These are phyloP conservation scores for Pelargonium cotyledonis DNA, from an alignment of 441 rosid genomes.

Conservation along the genomic window DNA sequence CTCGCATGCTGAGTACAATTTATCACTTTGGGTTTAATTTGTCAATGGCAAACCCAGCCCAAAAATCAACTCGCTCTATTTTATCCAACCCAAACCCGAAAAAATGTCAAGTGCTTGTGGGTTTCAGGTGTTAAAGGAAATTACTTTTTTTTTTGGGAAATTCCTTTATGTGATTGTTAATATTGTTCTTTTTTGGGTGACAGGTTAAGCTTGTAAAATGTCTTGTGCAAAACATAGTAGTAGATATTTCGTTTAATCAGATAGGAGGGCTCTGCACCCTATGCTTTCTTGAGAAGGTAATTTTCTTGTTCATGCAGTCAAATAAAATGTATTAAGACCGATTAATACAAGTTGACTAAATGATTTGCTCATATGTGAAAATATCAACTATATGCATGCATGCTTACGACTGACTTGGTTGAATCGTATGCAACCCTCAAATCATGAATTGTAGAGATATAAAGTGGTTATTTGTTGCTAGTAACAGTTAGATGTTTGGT, in stretches of 20 bases:
- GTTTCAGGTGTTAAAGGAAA: neutral
- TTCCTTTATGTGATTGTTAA: slow-evolving; percentile 8
- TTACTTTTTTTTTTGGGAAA: neutral
- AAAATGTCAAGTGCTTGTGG: no score
- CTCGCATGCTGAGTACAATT: no score
- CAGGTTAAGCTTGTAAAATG: slow-evolving; percentile 96
- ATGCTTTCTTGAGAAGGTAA: slow-evolving; percentile 90
- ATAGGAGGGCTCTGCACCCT: slow-evolving; percentile 79
- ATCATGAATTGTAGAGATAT: neutral
- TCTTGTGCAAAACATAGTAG: slow-evolving; percentile 77
- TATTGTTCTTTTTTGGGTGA: slow-evolving; percentile 18
- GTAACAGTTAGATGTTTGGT: neutral
- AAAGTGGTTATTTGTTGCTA: neutral
- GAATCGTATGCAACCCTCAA: neutral
- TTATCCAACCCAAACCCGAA: neutral
- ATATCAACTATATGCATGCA: neutral
- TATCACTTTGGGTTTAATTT: no score
- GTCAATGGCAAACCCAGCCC: no score
- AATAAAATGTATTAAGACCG: neutral
- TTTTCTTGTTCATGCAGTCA: neutral
- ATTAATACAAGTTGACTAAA: neutral
- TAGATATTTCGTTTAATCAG: slow-evolving; percentile 89
- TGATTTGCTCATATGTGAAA: neutral
- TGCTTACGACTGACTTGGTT: no score
- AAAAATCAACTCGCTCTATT: neutral